These are phyloP conservation scores for Solanum aculeatissimum DNA, from an alignment of 305 asterid species.

Conservation along the genomic window DNA sequence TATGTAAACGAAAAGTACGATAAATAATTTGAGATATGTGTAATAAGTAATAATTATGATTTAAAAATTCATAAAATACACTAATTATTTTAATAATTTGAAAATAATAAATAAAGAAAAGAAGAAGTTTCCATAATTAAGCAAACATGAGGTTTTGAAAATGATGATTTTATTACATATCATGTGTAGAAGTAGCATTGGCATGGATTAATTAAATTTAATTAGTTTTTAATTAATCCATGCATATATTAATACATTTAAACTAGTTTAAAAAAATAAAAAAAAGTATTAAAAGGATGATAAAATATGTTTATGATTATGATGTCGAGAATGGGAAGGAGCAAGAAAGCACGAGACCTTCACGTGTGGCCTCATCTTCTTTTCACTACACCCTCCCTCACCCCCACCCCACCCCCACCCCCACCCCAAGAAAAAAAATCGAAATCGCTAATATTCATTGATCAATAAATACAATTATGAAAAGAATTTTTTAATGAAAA, in stretches of 20 bases:
- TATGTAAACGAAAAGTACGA: not conserved
- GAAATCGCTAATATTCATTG: not conserved
- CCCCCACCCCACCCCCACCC: not conserved
- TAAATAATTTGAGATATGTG: not conserved
- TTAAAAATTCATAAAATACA: not conserved
- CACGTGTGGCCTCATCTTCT: slow-evolving; percentile 34
- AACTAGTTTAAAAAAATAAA: not conserved
- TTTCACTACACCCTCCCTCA: not conserved
- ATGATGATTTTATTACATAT: not conserved
- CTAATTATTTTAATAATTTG: not conserved
- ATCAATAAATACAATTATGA: not conserved
- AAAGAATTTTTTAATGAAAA: too few species aligned
- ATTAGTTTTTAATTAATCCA: not conserved
- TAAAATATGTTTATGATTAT: not conserved
- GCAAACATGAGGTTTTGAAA: not conserved
- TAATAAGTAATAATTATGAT: not conserved
- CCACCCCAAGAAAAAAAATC: not conserved
- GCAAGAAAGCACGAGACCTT: slow-evolving; percentile 19
- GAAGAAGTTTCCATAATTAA: not conserved
- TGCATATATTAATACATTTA: not conserved
- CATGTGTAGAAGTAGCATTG: not conserved
- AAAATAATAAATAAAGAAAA: not conserved
- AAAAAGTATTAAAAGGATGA: not conserved
- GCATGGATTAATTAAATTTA: not conserved
- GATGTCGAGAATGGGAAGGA: slow-evolving; percentile 17